Conservation (phyloP, 2,329 filamentous ascomycete genomes). For the Fusarium tanahbumbuense region DNA sequence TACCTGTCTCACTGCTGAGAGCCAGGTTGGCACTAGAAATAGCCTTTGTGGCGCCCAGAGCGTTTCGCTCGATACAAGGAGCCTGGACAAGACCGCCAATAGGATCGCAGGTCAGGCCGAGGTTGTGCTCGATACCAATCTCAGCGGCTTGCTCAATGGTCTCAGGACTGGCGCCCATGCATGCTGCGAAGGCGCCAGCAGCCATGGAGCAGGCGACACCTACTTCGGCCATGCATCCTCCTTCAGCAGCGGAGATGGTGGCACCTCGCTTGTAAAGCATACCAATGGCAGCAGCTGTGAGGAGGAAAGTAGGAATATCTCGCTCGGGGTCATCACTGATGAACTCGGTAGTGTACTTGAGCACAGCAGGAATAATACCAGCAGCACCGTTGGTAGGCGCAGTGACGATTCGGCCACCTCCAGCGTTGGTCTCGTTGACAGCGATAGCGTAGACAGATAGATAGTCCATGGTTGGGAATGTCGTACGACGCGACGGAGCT, state of each 20-base stretch:
- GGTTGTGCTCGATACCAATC: conserved; percentile 65
- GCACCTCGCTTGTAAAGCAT: conserved; percentile 66
- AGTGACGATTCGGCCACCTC: conserved; percentile 62
- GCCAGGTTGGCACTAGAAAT: conserved; percentile 63
- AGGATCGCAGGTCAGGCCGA: conserved; percentile 63
- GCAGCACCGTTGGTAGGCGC: conserved; percentile 64
- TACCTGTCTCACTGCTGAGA: conserved; percentile 58
- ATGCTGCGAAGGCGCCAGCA: conserved; percentile 62
- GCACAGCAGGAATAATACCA: conserved; percentile 62
- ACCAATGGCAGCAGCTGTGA: conserved; percentile 62
- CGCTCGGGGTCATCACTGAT: conserved; percentile 63
- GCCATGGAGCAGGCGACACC: conserved; percentile 65
- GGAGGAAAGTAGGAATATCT: conserved; percentile 61
- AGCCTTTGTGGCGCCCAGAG: conserved; percentile 62
- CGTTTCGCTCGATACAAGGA: conserved; percentile 64
- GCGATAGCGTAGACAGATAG: conserved; percentile 63
- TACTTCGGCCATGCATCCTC: conserved; percentile 66
- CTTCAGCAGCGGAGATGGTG: conserved; percentile 63
- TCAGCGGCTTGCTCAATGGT: conserved; percentile 64
- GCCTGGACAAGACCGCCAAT: conserved; percentile 64
- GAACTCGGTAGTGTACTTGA: conserved; percentile 63
- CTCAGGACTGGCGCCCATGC: conserved; percentile 63
- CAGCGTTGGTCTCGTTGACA: conserved; percentile 65
- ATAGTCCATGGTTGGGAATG: conserved; percentile 63
- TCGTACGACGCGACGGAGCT: conserved; percentile 58